Conservation (phyloP, 164 flowering plant genomes). For the Platanus orientalis region DNA sequence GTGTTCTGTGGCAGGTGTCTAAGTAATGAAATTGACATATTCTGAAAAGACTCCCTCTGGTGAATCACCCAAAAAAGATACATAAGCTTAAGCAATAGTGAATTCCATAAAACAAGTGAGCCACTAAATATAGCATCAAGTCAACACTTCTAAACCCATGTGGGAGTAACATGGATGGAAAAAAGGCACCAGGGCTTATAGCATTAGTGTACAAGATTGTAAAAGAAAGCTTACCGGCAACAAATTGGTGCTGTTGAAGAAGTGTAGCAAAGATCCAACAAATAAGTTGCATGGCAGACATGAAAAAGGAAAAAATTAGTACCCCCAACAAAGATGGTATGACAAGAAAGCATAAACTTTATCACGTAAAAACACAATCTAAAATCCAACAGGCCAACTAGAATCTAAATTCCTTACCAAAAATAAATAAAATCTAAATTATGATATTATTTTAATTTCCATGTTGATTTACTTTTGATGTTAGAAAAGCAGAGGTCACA, state of each 20-base stretch:
- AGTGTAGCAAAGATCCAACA: constrained; percentile 13
- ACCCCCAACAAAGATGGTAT: constrained; percentile 15
- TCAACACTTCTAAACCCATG: background rate
- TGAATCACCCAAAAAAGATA: background rate
- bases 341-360: background rate
- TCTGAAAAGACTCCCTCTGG: no score
- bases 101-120: background rate
- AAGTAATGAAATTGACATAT: no score
- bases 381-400: no score
- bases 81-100: background rate
- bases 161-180: no score
- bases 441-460: no score
- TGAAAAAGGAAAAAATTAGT: constrained; percentile 13
- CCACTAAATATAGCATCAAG: background rate
- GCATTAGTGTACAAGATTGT: background rate
- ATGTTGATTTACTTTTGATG: no score
- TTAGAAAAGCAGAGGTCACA: no score
- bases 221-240: constrained; percentile 70
- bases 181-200: no score
- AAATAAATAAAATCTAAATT: no score
- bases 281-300: constrained; percentile 2
- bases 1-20: no score
- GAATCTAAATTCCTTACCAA: no score
- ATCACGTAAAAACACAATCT: no score
- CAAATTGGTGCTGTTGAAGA: constrained; percentile 86